Evolutionary conservation across 1,139 yeast genomes (phyloP).

Genomic region (Pneumocystis jirovecii): DNA sequence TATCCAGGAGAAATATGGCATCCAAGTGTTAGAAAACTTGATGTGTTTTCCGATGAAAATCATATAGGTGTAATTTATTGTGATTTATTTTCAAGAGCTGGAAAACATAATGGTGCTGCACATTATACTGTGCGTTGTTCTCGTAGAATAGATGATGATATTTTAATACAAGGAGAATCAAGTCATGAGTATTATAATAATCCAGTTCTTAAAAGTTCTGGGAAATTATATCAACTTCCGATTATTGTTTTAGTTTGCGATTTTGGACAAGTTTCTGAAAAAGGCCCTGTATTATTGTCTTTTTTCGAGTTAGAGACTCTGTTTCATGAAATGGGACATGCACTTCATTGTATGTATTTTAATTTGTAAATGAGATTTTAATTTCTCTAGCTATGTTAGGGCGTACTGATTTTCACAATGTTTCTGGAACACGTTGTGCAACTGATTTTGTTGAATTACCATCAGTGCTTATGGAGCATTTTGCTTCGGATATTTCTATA

Average conservation of each 20-base stretch:
- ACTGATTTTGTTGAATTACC: conserved; percentile 96
- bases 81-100: conserved; percentile 47
- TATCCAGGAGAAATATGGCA: conserved; percentile 78
- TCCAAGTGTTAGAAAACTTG: conserved; percentile 67
- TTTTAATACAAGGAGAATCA: conserved; percentile 13
- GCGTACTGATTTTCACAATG: conserved; percentile 72
- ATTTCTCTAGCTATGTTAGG: conserved; percentile 48
- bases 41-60: conserved; percentile 48
- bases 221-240: conserved; percentile 56
- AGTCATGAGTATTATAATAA: conserved; percentile 9
- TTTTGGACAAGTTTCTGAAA: conserved; percentile 29
- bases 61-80: conserved; percentile 51
- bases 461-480: conserved; percentile 85
- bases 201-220: background rate
- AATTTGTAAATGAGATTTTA: background rate
- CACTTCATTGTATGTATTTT: conserved; percentile 48
- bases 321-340: conserved; percentile 98
- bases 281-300: conserved; percentile 35
- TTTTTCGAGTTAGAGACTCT: conserved; percentile 78
- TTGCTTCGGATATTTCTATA: conserved; percentile 70
- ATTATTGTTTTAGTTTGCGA: conserved; percentile 82
- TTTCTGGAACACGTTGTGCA: conserved; percentile 88
- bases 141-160: conserved; percentile 39
- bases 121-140: conserved; percentile 97
- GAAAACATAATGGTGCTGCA: conserved; percentile 62